Conservation (phyloP, 768 basidiomycete species). For the Austroboletus festivus region DNA sequence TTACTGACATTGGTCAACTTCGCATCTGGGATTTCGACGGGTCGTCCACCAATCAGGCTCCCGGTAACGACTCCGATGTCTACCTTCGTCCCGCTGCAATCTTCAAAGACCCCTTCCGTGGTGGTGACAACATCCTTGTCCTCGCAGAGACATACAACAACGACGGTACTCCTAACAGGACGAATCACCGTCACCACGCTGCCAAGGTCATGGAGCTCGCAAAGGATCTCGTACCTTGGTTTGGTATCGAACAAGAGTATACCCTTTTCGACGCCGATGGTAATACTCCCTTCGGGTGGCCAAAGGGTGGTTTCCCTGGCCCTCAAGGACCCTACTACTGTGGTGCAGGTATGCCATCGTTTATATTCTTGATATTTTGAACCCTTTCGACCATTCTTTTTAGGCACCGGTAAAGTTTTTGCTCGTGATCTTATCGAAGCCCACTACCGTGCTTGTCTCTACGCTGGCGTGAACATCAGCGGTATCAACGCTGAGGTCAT, state of each 20-base stretch:
- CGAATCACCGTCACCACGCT: slow-evolving; percentile 92
- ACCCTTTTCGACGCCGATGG: slow-evolving; percentile 94
- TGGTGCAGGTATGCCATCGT: slow-evolving; percentile 71
- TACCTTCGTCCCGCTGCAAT: slow-evolving; percentile 96
- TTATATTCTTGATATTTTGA: background rate
- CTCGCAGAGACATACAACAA: slow-evolving; percentile 98
- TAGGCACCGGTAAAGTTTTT: slow-evolving; percentile 95
- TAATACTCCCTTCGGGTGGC: slow-evolving; percentile 85
- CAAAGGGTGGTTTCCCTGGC: slow-evolving; percentile 98
- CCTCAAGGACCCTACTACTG: slow-evolving; percentile 99
- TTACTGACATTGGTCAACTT: slow-evolving; percentile 85
- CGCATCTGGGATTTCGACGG: slow-evolving; percentile 99
- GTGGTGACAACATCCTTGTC: slow-evolving; percentile 96
- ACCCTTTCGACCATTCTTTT: slow-evolving; percentile 2
- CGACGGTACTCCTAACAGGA: slow-evolving; percentile 96
- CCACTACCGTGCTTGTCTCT: slow-evolving; percentile 96
- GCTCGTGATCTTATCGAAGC: slow-evolving; percentile 99
- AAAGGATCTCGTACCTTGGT: slow-evolving; percentile 84
- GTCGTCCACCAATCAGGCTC: slow-evolving; percentile 96
- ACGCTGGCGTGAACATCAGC: slow-evolving; percentile 94
- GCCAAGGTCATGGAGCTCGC: slow-evolving; percentile 95
- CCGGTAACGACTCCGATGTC: slow-evolving; percentile 93
- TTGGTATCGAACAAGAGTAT: slow-evolving; percentile 99
- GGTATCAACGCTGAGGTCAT: slow-evolving; percentile 99
- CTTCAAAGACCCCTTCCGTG: slow-evolving; percentile 99